Evolutionary conservation across 208 protist genomes (phyloP).

Genomic region (Trypanosoma avium): DNA sequence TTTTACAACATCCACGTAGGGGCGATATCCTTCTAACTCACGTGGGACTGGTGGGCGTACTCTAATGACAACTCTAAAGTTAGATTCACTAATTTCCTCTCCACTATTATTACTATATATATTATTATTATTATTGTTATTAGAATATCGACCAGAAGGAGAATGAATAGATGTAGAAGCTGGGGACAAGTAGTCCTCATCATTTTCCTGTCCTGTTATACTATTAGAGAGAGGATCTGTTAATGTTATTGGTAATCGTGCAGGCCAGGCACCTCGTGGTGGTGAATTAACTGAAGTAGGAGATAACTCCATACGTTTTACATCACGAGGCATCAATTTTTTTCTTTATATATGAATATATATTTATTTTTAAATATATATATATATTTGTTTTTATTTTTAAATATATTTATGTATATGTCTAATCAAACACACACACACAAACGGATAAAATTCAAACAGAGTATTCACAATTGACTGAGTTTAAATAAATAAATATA

Average conservation of each 20-base stretch:
- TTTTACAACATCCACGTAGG: conserved; percentile 69
- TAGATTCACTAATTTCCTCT: conserved; percentile 19
- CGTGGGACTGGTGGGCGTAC: conserved; percentile 81
- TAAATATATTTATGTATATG: no score
- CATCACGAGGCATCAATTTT: background rate
- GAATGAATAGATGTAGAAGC: background rate
- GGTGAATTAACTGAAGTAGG: background rate
- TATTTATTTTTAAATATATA: background rate
- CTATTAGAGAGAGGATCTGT: background rate
- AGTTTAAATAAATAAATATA: no score
- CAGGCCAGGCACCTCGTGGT: background rate
- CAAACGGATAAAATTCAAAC: no score
- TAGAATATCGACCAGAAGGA: background rate
- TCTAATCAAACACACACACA: no score
- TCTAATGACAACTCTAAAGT: conserved; percentile 88
- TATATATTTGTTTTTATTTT: background rate
- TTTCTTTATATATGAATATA: background rate
- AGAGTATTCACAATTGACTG: no score
- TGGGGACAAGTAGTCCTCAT: conserved; percentile 13
- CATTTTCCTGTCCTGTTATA: background rate
- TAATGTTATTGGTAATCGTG: background rate
- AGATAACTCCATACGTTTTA: background rate
- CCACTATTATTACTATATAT: background rate
- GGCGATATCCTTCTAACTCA: conserved; percentile 68
- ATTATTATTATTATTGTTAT: background rate